Evolutionary conservation across 192 early-diverging fungal genomes (phyloP).

Genomic region (Entomortierella beljakovae): DNA sequence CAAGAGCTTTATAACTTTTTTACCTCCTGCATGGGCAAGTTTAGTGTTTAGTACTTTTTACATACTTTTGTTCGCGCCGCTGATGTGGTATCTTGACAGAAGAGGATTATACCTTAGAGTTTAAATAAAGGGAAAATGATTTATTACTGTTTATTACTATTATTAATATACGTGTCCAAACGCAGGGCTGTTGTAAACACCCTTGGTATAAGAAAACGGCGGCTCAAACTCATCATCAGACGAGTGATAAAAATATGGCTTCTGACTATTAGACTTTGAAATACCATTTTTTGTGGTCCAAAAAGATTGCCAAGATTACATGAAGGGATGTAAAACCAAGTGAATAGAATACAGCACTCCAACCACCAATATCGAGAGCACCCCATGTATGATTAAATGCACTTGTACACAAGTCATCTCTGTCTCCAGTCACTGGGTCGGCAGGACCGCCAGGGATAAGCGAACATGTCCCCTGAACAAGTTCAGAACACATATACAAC

Average conservation of each 20-base stretch:
- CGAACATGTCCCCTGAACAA: constrained; percentile 40
- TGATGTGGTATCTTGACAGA: constrained; percentile 16
- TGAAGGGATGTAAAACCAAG: constrained; percentile 35
- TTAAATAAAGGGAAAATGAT: neutral
- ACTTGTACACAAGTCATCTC: constrained; percentile 5
- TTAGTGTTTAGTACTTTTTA: constrained; percentile 30
- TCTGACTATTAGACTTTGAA: constrained; percentile 38
- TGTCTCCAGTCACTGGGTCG: constrained; percentile 24
- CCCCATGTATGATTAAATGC: constrained; percentile 41
- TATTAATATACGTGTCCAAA: too few species aligned
- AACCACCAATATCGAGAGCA: constrained; percentile 38
- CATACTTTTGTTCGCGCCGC: constrained; percentile 28
- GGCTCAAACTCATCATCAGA: too few species aligned
- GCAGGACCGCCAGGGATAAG: constrained; percentile 34
- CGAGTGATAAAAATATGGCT: too few species aligned
- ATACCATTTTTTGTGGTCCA: constrained; percentile 54
- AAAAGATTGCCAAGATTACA: constrained; percentile 37
- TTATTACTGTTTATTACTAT: too few species aligned
- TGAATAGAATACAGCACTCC: constrained; percentile 35
- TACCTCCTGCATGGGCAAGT: constrained; percentile 27
- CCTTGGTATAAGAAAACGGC: neutral
- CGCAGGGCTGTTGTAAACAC: too few species aligned
- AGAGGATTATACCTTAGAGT: constrained; percentile 15
- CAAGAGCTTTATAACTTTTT: constrained; percentile 25
- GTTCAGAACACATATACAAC: constrained; percentile 59